Conservation (phyloP, 2,329 filamentous ascomycete species). For the Colletotrichum sp. region DNA sequence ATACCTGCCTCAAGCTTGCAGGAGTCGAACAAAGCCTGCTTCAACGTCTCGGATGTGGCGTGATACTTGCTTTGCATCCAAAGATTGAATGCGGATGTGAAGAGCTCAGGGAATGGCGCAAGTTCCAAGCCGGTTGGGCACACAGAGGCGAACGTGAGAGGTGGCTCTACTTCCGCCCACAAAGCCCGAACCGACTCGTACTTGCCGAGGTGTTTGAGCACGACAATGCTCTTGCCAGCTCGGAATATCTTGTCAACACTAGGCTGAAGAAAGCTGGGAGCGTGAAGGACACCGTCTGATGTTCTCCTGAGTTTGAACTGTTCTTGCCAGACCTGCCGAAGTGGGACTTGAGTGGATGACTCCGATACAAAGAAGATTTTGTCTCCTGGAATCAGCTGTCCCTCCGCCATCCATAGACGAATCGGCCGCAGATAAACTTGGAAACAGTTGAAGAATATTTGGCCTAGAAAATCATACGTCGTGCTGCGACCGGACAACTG, state of each 20-base stretch:
- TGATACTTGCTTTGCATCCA: conserved; percentile 81
- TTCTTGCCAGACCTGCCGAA: conserved; percentile 76
- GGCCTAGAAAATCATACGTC: conserved; percentile 68
- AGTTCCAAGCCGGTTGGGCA: conserved; percentile 54
- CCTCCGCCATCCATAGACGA: conserved; percentile 82
- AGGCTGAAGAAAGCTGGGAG: conserved; percentile 76
- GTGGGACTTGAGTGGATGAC: conserved; percentile 58
- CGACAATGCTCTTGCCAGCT: conserved; percentile 85
- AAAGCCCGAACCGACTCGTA: conserved; percentile 41
- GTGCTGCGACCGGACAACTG: conserved; percentile 71
- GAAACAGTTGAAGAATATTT: conserved; percentile 82
- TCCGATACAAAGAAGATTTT: conserved; percentile 75
- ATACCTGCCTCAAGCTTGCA: conserved; percentile 73
- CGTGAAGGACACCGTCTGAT: conserved; percentile 64
- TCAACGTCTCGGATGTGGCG: conserved; percentile 70
- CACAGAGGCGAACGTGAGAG: conserved; percentile 62
- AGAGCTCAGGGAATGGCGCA: conserved; percentile 76
- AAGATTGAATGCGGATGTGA: conserved; percentile 72
- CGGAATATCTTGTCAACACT: conserved; percentile 78
- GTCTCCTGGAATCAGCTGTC: conserved; percentile 69
- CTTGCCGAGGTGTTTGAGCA: conserved; percentile 75
- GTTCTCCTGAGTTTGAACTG: conserved; percentile 73
- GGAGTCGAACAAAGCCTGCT: conserved; percentile 68
- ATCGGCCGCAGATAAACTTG: conserved; percentile 83
- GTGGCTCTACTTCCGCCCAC: conserved; percentile 43